Conservation (phyloP, 208 protist genomes). For the Leishmania braziliensis region DNA sequence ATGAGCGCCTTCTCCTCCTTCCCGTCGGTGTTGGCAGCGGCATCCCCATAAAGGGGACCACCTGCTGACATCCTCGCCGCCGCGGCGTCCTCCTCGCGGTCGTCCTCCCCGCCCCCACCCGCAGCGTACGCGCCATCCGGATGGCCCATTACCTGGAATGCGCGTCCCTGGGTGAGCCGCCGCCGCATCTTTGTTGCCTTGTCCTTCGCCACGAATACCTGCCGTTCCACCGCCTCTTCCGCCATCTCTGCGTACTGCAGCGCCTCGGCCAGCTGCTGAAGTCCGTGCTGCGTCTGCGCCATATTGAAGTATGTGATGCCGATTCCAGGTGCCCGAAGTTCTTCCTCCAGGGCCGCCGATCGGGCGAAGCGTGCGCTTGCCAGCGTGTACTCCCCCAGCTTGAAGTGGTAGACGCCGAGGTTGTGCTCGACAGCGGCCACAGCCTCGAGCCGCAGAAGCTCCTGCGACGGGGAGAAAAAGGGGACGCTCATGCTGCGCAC, state of each 20-base stretch:
- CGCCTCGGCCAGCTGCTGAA: conserved; percentile 33
- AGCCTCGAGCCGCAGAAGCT: conserved; percentile 40
- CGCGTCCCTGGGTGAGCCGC: conserved; percentile 13
- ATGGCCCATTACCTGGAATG: conserved; percentile 9
- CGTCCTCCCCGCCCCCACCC: conserved; percentile 1
- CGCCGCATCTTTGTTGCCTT: conserved; percentile 31
- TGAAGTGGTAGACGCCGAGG: conserved; percentile 84
- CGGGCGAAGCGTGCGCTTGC: conserved; percentile 48
- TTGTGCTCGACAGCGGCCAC: conserved; percentile 72
- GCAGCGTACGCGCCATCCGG: neutral
- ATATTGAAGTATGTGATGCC: conserved; percentile 86
- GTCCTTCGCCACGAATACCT: conserved; percentile 36
- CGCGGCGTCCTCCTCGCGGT: neutral
- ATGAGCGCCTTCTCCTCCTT: conserved; percentile 21
- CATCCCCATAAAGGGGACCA: neutral
- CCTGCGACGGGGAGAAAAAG: conserved; percentile 56
- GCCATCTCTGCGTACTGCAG: conserved; percentile 43
- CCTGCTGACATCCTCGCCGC: neutral
- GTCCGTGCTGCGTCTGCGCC: conserved; percentile 63
- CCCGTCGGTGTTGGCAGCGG: neutral
- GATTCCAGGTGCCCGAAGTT: conserved; percentile 53
- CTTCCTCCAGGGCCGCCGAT: conserved; percentile 61
- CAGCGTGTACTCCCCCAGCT: conserved; percentile 71
- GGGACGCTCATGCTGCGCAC: conserved; percentile 44
- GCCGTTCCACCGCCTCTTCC: conserved; percentile 62